A percentile compares a stretch with the other conserved stretches of the same genome.
These are phyloP conservation scores for Pichia sorboxylosa DNA, from an alignment of 1,139 yeast species.

Conservation along the genomic window DNA sequence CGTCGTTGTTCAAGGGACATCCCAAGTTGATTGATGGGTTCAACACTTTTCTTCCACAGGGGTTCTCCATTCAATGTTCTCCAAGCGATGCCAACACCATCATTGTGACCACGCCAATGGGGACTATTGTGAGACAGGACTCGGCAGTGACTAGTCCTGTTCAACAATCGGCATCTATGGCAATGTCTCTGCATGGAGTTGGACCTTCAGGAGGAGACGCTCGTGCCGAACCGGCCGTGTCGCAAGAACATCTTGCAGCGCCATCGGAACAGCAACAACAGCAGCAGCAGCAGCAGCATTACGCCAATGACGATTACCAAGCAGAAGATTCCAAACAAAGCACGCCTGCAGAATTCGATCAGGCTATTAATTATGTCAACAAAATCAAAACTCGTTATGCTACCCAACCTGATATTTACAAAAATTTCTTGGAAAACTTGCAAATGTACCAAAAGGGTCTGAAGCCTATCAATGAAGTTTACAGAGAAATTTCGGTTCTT, in stretches of 20 bases:
- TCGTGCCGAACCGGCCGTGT: not conserved
- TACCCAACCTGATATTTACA: conserved; percentile 89
- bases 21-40: conserved; percentile 92
- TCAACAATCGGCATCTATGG: not conserved
- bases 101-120: conserved; percentile 90
- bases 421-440: conserved; percentile 83
- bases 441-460: conserved; percentile 96
- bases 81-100: conserved; percentile 90
- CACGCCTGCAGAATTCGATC: conserved; percentile 92
- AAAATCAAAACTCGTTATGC: conserved; percentile 91
- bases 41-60: conserved; percentile 94
- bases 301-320: conserved; percentile 7
- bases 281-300: conserved; percentile 9
- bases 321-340: conserved; percentile 27
- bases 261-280: not conserved
- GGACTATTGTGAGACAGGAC: conserved; percentile 64
- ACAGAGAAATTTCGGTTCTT: conserved; percentile 79
- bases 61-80: conserved; percentile 89
- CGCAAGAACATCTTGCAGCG: not conserved
- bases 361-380: conserved; percentile 92
- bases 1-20: conserved; percentile 82
- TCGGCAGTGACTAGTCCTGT: conserved; percentile 16
- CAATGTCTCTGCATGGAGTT: not conserved
- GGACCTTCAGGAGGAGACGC: not conserved
- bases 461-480: conserved; percentile 88